Evolutionary conservation across 1,284 basidiomycete genomes (phyloP), one percentile per base, ranked within the genome.

Genomic region (Boletus semigastroideus): DNA sequence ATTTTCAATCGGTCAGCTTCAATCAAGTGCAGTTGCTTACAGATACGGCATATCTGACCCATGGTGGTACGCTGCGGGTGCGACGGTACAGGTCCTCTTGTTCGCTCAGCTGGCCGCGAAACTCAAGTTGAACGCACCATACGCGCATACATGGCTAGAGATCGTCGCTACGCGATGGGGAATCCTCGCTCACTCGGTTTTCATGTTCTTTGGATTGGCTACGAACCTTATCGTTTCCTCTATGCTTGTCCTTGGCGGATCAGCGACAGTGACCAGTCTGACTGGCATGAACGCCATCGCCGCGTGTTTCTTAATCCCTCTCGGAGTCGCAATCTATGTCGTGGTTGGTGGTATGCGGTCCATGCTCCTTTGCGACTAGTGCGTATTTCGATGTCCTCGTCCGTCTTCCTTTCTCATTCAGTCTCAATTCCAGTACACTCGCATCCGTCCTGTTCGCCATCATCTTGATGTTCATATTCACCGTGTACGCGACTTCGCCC

Each of bases 201-300:
- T 94, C 73, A 80, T 91, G 67, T 87, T 86, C 74, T 94, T 92
- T 62, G 84, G 78, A 14, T 73, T 94, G 12, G 79, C 85, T 1
- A 92, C 89, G 46, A 91, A 91, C 65, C 74, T 91, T 42, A 83
- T 92, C 56, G 88, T 91, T n/a, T 86, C 73, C 52, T 75, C 74
- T 3, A 78, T 77, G 75, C 65, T 77, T 46, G 74, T 78, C 46
- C 70, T 86, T 48, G 90, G 90, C 16, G 90, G 90, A 0, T 83
- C 83, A 0, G 90, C 89, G 0, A 91, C 90, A 0, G 88, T 93
- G 19, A 84, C 82, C 8, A 82, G 82, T 48, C 72, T 96, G 41
- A 94, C 92, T 0, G 90, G 89, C 0, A 91, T 92, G 86, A 82
- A 77, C 63, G 88, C 86, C n/a, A 77, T 88, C 51, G 90, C 90